These are phyloP conservation scores for Phytophthora constricta DNA, from an alignment of 352 stramenopile genomes.

Conservation along the genomic window DNA sequence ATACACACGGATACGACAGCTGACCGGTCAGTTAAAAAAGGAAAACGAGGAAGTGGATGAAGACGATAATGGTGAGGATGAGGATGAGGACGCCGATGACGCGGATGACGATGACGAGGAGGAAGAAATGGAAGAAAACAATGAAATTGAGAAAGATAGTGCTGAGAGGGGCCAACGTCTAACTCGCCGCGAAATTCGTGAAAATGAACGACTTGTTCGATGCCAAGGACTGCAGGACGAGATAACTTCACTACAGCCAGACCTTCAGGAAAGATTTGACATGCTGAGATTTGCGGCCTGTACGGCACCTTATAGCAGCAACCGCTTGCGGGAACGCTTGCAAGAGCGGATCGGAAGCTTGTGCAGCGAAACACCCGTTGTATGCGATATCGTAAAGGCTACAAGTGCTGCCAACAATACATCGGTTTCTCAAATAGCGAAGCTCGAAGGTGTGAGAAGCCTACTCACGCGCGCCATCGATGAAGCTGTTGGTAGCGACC, in stretches of 20 bases:
- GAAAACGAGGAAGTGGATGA: slow-evolving; percentile 34
- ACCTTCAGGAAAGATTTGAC: slow-evolving; percentile 46
- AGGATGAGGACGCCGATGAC: slow-evolving; percentile 36
- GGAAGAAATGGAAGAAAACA: slow-evolving; percentile 28
- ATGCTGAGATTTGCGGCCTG: slow-evolving; percentile 33
- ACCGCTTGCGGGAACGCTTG: slow-evolving; percentile 32
- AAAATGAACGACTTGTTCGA: slow-evolving; percentile 24
- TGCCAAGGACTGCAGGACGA: slow-evolving; percentile 24
- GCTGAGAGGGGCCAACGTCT: slow-evolving; percentile 19
- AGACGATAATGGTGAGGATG: slow-evolving; percentile 30
- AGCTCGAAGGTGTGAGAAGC: slow-evolving; percentile 30
- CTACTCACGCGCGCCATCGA: slow-evolving; percentile 48
- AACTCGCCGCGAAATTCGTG: background rate
- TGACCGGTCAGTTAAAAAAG: slow-evolving; percentile 28
- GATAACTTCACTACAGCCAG: slow-evolving; percentile 30
- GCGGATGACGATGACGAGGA: slow-evolving; percentile 33
- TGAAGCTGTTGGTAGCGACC: slow-evolving; percentile 45
- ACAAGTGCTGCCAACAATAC: background rate
- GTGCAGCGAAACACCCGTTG: slow-evolving; percentile 50
- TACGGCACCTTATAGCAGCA: slow-evolving; percentile 42
- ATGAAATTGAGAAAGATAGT: slow-evolving; percentile 19
- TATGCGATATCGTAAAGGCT: slow-evolving; percentile 41
- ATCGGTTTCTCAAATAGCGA: slow-evolving; percentile 1
- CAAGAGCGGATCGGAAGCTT: slow-evolving; percentile 35
- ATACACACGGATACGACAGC: slow-evolving; percentile 13